A percentile compares a stretch with the other conserved stretches of the same genome.
Evolutionary conservation across 148 eudicot genomes (phyloP).

Genomic region (Cornus kousa): DNA sequence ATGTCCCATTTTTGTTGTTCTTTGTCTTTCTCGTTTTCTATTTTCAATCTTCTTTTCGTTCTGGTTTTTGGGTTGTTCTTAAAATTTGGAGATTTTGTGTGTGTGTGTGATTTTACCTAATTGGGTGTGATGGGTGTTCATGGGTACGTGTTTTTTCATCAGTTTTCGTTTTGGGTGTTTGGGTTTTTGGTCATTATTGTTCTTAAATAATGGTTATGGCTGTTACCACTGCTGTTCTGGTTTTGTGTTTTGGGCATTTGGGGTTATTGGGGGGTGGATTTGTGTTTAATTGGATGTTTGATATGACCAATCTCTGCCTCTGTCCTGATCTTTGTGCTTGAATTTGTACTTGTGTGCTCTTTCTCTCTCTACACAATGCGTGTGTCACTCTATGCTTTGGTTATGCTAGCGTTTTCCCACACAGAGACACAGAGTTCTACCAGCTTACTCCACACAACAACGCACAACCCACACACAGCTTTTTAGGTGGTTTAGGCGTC

Average conservation of each 20-base stretch:
- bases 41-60: not conserved
- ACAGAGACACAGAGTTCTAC: not conserved
- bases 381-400: not conserved
- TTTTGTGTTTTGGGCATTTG: not conserved
- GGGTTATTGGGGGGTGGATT: not conserved
- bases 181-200: not conserved
- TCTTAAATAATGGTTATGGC: not conserved
- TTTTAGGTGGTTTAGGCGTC: not conserved
- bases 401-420: not conserved
- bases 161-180: not conserved
- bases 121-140: not conserved
- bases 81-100: not conserved
- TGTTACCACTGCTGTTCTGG: not conserved
- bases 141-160: not conserved
- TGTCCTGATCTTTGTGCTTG: not conserved
- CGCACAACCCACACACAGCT: conserved; percentile 6
- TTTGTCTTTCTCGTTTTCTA: not conserved
- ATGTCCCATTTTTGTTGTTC: not conserved
- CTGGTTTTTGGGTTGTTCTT: not conserved
- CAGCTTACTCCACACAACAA: conserved; percentile 16
- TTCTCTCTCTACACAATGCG: conserved; percentile 7
- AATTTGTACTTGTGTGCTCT: not conserved
- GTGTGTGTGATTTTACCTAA: not conserved
- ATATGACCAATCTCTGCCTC: not conserved
- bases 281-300: not conserved